Base-by-base conservation (phyloP, 2,329 filamentous ascomycete genomes). In the Trichoderma polysporum region DNA sequence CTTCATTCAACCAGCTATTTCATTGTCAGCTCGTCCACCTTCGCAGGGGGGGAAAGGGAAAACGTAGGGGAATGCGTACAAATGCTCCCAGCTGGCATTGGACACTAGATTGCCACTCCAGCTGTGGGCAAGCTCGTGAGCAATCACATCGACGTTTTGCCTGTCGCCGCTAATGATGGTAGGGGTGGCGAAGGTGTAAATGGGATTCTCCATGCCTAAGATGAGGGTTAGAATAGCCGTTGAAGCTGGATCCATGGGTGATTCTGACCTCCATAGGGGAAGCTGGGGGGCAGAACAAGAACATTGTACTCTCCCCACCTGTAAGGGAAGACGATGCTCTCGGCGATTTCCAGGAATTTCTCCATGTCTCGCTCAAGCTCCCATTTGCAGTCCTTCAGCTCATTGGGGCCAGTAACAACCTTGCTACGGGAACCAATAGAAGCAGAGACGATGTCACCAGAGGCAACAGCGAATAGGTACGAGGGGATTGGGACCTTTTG, bases 231-330 rank as follows among this genome's bases (percentile, higher is more conserved):
- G 47, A 33, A 67, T 15, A 27, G 25, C 2, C 39, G 22, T 1
- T 29, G n/a, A 66, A 56, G 58, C 29, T 45, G 22, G 27, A 29
- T 29, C 3, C 6, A 45, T 19, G 25, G 15, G 9, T 5, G 10
- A 19, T 68, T 77, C 85, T 80, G 80, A 79, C 90, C 91, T 74
- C 92, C 93, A 73, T 95, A 96, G 0, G 93, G 93, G 77, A 97
- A 98, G 72, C 91, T 94, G 0, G 93, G 91, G 4, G 94, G 94
- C 35, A 98, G 83, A 4, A 97, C 90, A 25, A 98, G 83, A 10
- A 97, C 92, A 72, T 98, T 98, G 83, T 98, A 98, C 72, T 94
- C 90, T 17, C 92, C 94, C 95, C 95, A 99, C 67, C 88, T 87
- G 78, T 99, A 98, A 0, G 92, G 91, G 72, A 93, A 96, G 54